Evolutionary conservation across 148 eudicot genomes (phyloP).

Genomic region (Diospyros kaki): DNA sequence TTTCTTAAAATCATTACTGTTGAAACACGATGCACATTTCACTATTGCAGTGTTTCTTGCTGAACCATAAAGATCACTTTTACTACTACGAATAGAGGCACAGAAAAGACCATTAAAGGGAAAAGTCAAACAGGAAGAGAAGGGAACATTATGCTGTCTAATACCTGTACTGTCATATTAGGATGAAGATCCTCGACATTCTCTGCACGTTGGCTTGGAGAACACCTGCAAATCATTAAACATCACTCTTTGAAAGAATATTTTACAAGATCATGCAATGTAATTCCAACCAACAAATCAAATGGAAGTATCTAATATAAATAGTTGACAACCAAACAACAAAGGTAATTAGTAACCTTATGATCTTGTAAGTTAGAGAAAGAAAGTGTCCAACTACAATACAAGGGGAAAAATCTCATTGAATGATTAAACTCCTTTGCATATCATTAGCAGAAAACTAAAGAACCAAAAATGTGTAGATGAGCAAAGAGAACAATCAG

Average conservation of each 20-base stretch:
- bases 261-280: background rate
- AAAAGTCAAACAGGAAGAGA: background rate
- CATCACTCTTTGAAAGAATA: background rate
- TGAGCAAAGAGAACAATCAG: too few relatives aligned
- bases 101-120: background rate
- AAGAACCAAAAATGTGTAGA: too few relatives aligned
- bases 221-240: slow-evolving; percentile 23
- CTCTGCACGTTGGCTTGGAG: slow-evolving; percentile 34
- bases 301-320: too few relatives aligned
- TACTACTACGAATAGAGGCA: background rate
- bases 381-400: too few relatives aligned
- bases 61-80: background rate
- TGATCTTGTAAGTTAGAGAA: too few relatives aligned
- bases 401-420: too few relatives aligned
- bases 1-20: background rate
- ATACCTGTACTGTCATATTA: slow-evolving; percentile 66
- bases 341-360: too few relatives aligned
- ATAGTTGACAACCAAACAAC: too few relatives aligned
- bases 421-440: too few relatives aligned
- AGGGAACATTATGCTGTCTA: background rate
- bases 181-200: slow-evolving; percentile 71
- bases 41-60: background rate
- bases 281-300: too few relatives aligned
- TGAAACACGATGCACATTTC: slow-evolving; percentile 8
- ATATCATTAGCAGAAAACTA: too few relatives aligned